These are phyloP conservation scores for Hypoxylon sp. DNA, from an alignment of 2,329 filamentous ascomycete genomes.

Conservation along the genomic window DNA sequence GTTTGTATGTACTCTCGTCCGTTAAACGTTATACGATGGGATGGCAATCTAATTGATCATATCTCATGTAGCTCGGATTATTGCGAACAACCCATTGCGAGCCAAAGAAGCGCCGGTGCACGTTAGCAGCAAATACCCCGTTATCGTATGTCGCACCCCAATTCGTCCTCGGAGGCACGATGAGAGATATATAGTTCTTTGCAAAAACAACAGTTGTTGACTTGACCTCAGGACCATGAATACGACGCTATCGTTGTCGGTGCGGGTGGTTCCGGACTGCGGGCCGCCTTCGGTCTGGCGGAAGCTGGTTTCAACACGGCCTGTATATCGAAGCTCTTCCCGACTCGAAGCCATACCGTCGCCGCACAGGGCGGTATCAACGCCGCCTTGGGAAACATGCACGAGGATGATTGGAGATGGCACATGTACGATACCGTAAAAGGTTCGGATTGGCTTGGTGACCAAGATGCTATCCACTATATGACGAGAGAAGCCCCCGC, in stretches of 20 bases:
- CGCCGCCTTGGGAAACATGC: constrained; percentile 92
- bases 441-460: constrained; percentile 96
- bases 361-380: constrained; percentile 88
- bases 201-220: constrained; percentile 44
- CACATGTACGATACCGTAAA: constrained; percentile 99
- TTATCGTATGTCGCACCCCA: constrained; percentile 75
- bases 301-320: constrained; percentile 92
- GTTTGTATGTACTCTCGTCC: constrained; percentile 69
- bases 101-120: constrained; percentile 93
- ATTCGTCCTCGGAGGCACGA: constrained; percentile 1
- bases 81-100: constrained; percentile 85
- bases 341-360: constrained; percentile 86
- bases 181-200: constrained; percentile 1
- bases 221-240: constrained; percentile 80
- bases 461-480: constrained; percentile 98
- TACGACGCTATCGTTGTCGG: constrained; percentile 97
- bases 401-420: constrained; percentile 98
- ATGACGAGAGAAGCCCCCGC: constrained; percentile 96
- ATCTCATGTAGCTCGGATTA: constrained; percentile 75
- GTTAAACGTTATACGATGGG: background rate
- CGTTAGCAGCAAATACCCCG: constrained; percentile 89
- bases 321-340: constrained; percentile 89
- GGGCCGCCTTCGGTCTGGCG: constrained; percentile 85
- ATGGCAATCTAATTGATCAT: constrained; percentile 30
- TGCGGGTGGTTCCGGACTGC: constrained; percentile 83